These are phyloP conservation scores for Ogataea glucozyma DNA, from an alignment of 805 yeast species.

Conservation along the genomic window DNA sequence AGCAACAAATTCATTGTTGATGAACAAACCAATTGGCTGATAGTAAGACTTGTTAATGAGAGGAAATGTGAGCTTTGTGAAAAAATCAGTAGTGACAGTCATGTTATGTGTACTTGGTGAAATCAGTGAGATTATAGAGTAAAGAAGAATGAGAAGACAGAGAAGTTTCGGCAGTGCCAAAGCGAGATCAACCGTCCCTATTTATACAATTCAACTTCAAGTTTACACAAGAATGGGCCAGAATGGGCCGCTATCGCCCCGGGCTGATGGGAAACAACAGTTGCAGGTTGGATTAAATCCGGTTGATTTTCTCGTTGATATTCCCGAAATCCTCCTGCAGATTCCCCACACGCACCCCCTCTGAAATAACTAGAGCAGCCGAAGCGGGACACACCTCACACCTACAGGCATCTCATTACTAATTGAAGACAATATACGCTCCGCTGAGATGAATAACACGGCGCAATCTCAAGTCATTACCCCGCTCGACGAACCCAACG, in stretches of 20 bases:
- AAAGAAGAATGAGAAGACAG: background rate
- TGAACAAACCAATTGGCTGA: slow-evolving; percentile 59
- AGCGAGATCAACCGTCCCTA: slow-evolving; percentile 1
- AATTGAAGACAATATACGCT: too few species aligned
- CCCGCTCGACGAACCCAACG: too few species aligned
- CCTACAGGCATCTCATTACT: background rate
- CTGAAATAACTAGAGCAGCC: background rate
- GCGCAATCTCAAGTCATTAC: too few species aligned
- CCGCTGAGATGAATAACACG: too few species aligned
- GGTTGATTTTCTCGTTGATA: too few species aligned
- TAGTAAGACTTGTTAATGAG: slow-evolving; percentile 34
- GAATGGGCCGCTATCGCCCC: too few species aligned
- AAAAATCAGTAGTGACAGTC: slow-evolving; percentile 19
- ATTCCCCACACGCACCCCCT: slow-evolving; percentile 8
- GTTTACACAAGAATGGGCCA: too few species aligned
- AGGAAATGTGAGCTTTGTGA: slow-evolving; percentile 36
- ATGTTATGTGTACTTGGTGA: slow-evolving; percentile 7
- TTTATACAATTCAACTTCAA: too few species aligned
- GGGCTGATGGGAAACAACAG: background rate
- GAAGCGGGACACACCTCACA: slow-evolving; percentile 5
- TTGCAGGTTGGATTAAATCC: background rate
- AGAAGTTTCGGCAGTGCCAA: too few species aligned
- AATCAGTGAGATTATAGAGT: background rate
- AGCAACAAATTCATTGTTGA: slow-evolving; percentile 60
- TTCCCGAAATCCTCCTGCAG: background rate